A percentile compares a stretch with the other conserved stretches of the same genome.
phyloP scores from a whole-genome alignment of 2,329 filamentous ascomycete genomes.

The Cylindrodendrum hubeiense region DNA sequence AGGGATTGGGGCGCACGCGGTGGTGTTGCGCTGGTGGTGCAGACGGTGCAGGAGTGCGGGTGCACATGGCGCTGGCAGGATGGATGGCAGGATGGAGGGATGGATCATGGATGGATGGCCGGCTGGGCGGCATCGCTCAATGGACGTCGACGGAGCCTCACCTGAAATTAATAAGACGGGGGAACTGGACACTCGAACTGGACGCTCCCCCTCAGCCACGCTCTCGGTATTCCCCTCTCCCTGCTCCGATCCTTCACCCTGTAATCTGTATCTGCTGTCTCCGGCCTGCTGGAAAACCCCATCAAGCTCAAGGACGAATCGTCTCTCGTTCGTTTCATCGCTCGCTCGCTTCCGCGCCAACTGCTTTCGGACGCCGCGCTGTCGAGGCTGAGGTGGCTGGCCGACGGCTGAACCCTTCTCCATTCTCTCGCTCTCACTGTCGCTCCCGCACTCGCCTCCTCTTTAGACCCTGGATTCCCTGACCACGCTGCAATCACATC shows the following conservation, averaged over 20 bases:
- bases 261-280: background rate
- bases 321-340: constrained; percentile 10
- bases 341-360: background rate
- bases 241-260: background rate
- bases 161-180: background rate
- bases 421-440: background rate
- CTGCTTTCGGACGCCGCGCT: constrained; percentile 14
- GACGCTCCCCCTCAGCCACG: background rate
- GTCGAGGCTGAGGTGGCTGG: constrained; percentile 7
- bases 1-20: too few species aligned
- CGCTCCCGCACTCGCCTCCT: background rate
- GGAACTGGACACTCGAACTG: background rate
- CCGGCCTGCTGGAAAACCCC: background rate
- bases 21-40: too few species aligned
- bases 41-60: too few species aligned
- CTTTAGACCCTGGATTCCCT: too few species aligned
- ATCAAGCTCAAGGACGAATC: background rate
- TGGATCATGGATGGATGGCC: background rate
- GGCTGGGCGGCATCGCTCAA: background rate
- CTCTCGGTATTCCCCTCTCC: background rate
- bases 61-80: background rate
- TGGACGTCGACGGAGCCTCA: background rate
- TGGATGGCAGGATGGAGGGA: background rate
- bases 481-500: too few species aligned
- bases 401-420: constrained; percentile 7